Evolutionary conservation across 768 basidiomycete species (phyloP).

Genomic region (Tricholoma flavovirens): DNA sequence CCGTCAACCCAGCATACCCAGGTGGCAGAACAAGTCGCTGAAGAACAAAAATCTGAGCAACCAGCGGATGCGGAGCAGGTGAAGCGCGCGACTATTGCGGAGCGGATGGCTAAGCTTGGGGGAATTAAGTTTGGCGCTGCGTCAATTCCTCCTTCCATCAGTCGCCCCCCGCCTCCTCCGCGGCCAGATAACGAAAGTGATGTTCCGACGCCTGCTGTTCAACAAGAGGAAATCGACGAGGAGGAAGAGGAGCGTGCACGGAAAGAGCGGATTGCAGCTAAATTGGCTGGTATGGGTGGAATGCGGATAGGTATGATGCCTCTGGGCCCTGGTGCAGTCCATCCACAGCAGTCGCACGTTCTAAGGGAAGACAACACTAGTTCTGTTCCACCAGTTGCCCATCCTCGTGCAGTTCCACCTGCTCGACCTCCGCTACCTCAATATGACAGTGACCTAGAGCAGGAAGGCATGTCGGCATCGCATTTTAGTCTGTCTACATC

Average conservation of each 20-base stretch:
- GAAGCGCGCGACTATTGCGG: constrained; percentile 72
- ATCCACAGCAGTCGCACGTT: constrained; percentile 26
- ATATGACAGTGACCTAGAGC: constrained; percentile 32
- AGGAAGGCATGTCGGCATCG: constrained; percentile 28
- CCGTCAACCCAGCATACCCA: constrained; percentile 10
- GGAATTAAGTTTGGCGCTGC: constrained; percentile 79
- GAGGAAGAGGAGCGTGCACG: constrained; percentile 61
- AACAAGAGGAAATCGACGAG: constrained; percentile 30
- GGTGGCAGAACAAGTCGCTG: constrained; percentile 7
- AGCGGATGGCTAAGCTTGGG: constrained; percentile 92
- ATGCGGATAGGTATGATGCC: constrained; percentile 57
- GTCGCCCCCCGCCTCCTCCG: constrained; percentile 32
- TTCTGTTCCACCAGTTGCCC: background rate
- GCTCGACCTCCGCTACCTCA: constrained; percentile 28
- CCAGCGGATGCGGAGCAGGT: constrained; percentile 38
- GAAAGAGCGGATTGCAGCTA: constrained; percentile 48
- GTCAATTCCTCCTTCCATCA: constrained; percentile 33
- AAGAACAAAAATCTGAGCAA: constrained; percentile 7
- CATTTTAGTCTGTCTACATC: constrained; percentile 34
- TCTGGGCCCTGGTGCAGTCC: constrained; percentile 26
- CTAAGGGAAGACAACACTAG: constrained; percentile 14
- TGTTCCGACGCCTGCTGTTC: constrained; percentile 10
- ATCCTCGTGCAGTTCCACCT: constrained; percentile 11
- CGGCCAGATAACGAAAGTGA: constrained; percentile 24
- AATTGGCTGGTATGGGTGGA: constrained; percentile 51